phyloP scores from a whole-genome alignment of 2,329 filamentous ascomycete genomes.

The Zymoseptoria ardabiliae region DNA sequence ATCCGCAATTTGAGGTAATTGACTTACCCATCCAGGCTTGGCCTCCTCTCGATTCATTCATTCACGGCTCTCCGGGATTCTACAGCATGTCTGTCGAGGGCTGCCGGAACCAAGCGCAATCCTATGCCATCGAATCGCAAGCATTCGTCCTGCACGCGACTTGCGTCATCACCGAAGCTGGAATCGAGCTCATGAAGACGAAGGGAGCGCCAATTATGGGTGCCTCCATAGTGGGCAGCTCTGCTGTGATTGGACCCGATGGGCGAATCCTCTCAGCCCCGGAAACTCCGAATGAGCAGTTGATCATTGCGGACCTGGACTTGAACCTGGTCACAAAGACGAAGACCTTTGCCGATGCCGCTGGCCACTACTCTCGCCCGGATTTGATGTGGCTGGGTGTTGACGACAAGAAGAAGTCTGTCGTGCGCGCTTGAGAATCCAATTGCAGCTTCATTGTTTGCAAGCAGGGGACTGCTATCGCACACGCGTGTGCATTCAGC shows the following conservation, averaged over 20 bases:
- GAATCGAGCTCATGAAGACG: constrained; percentile 39
- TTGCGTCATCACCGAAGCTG: constrained; percentile 40
- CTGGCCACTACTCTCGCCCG: constrained; percentile 46
- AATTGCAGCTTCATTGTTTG: neutral
- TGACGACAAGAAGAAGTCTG: constrained; percentile 23
- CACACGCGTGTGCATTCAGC: neutral
- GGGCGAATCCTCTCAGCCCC: constrained; percentile 40
- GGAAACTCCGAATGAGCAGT: constrained; percentile 37
- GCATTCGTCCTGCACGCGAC: constrained; percentile 50
- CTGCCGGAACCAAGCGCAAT: constrained; percentile 42
- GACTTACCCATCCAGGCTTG: neutral
- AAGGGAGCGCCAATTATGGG: constrained; percentile 36
- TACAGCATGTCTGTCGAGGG: constrained; percentile 35
- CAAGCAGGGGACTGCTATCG: neutral
- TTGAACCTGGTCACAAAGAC: constrained; percentile 37
- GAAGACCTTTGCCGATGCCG: constrained; percentile 40
- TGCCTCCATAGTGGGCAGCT: constrained; percentile 39
- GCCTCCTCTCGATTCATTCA: constrained; percentile 30
- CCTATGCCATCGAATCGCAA: constrained; percentile 51
- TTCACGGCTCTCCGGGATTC: constrained; percentile 25
- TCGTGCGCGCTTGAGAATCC: constrained; percentile 5
- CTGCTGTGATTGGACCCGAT: constrained; percentile 47
- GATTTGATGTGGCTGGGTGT: constrained; percentile 47
- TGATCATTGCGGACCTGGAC: constrained; percentile 46
- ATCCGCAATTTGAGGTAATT: neutral